These are phyloP conservation scores for Puccinia brachypodii DNA, from an alignment of 1,284 basidiomycete genomes.

Conservation along the genomic window DNA sequence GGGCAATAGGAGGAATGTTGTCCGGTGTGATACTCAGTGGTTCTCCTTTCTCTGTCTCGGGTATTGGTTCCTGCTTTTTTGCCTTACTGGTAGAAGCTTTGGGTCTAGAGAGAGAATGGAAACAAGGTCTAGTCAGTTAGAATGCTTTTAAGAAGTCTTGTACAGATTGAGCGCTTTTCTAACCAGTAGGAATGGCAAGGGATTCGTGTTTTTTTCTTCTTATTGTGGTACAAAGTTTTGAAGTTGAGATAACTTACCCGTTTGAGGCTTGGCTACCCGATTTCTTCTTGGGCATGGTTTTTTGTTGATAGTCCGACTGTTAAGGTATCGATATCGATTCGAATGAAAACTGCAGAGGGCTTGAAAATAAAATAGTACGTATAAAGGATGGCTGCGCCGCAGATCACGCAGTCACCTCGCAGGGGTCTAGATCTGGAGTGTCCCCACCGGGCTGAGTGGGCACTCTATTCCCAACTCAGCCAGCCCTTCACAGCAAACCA, in stretches of 20 bases:
- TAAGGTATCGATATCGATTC: too few relatives aligned
- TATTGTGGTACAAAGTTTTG: too few relatives aligned
- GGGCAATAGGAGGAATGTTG: neutral
- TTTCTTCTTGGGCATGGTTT: constrained; percentile 22
- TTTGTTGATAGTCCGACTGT: neutral
- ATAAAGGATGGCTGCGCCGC: too few relatives aligned
- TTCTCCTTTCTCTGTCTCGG: neutral
- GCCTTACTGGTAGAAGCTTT: constrained; percentile 1
- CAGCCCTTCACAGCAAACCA: too few relatives aligned
- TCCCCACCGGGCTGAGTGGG: too few relatives aligned
- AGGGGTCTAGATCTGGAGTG: too few relatives aligned
- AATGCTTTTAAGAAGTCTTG: neutral
- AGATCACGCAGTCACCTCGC: too few relatives aligned
- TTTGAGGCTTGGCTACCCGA: neutral
- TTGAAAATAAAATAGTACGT: too few relatives aligned
- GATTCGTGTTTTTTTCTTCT: too few relatives aligned
- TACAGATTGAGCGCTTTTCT: neutral
- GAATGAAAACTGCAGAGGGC: neutral
- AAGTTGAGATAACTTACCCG: neutral
- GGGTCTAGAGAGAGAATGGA: neutral
- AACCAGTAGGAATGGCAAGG: too few relatives aligned
- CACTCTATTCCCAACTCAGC: too few relatives aligned
- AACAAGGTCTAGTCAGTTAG: neutral
- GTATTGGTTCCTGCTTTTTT: neutral
- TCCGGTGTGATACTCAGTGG: too few relatives aligned